These are phyloP conservation scores for Wickerhamiella sergipiensis DNA, from an alignment of 805 yeast species.

Conservation along the genomic window DNA sequence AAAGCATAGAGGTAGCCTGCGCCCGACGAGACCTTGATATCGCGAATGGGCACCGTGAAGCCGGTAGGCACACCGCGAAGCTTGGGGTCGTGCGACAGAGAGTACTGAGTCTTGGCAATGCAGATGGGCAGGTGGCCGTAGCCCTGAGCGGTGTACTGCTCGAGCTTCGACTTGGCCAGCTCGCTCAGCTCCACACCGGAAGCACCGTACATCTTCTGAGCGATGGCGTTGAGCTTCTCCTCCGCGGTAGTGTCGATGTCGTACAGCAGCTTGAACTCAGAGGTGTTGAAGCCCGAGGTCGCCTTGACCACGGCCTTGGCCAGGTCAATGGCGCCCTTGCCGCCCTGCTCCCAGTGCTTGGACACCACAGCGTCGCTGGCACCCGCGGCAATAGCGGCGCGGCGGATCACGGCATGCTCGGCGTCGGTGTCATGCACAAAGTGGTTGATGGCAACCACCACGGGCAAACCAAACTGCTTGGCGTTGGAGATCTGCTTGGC, in stretches of 20 bases:
- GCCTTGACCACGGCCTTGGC: constrained; percentile 76
- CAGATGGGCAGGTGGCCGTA: constrained; percentile 86
- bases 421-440: constrained; percentile 69
- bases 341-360: constrained; percentile 94
- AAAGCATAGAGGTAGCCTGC: constrained; percentile 94
- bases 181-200: constrained; percentile 69
- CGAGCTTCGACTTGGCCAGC: constrained; percentile 69
- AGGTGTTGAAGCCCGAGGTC: constrained; percentile 31
- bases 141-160: constrained; percentile 73
- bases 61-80: constrained; percentile 93
- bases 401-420: constrained; percentile 66
- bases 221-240: constrained; percentile 65
- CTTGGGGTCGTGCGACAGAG: constrained; percentile 84
- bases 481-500: constrained; percentile 85
- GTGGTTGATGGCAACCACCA: constrained; percentile 85
- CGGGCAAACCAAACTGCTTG: constrained; percentile 75
- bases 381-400: constrained; percentile 75
- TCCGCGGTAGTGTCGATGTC: constrained; percentile 57
- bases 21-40: constrained; percentile 86
- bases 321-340: constrained; percentile 69
- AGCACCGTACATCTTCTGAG: constrained; percentile 88
- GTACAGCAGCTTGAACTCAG: constrained; percentile 50
- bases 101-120: constrained; percentile 95
- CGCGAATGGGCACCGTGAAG: constrained; percentile 86
- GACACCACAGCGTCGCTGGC: constrained; percentile 84